These are phyloP conservation scores for Eimeria necatrix DNA, from an alignment of 169 alveolate genomes.

Conservation along the genomic window DNA sequence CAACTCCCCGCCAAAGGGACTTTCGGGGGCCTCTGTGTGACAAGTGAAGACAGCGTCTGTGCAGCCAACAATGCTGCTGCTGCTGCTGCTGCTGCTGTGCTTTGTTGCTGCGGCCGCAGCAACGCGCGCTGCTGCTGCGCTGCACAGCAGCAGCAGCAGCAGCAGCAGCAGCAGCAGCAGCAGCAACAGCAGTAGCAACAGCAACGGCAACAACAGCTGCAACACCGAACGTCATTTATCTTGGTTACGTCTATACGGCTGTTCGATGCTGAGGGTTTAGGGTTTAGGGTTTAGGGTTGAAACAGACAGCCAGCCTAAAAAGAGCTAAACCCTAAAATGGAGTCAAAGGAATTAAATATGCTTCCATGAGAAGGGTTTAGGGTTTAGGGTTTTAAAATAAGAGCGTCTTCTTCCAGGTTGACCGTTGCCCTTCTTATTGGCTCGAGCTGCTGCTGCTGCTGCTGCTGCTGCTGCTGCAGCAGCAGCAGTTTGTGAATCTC, in stretches of 20 bases:
- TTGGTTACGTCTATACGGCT: not conserved
- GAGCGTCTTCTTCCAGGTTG: slow-evolving; percentile 4
- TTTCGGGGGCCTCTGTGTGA: no score
- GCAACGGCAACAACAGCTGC: not conserved
- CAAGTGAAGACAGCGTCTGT: no score
- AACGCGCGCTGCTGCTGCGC: not conserved
- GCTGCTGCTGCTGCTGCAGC: slow-evolving; percentile 47
- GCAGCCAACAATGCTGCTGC: not conserved
- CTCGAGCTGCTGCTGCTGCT: slow-evolving; percentile 48
- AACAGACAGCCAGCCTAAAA: not conserved
- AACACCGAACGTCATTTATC: no score
- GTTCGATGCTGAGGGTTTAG: not conserved
- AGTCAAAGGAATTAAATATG: not conserved
- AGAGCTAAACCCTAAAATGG: not conserved
- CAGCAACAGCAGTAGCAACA: no score
- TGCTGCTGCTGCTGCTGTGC: not conserved
- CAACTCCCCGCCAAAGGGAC: no score
- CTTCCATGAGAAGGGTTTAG: not conserved
- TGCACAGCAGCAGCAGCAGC: slow-evolving; percentile 1
- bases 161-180: slow-evolving; percentile 8
- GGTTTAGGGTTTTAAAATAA: slow-evolving; percentile 11
- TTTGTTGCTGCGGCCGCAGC: not conserved
- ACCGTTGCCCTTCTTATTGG: not conserved
- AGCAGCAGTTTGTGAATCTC: slow-evolving; percentile 22
- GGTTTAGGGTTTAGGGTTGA: not conserved